A percentile compares a stretch with the other conserved stretches of the same genome.
phyloP scores from a whole-genome alignment of 352 stramenopile species.

The Phytopythium delawarense region DNA sequence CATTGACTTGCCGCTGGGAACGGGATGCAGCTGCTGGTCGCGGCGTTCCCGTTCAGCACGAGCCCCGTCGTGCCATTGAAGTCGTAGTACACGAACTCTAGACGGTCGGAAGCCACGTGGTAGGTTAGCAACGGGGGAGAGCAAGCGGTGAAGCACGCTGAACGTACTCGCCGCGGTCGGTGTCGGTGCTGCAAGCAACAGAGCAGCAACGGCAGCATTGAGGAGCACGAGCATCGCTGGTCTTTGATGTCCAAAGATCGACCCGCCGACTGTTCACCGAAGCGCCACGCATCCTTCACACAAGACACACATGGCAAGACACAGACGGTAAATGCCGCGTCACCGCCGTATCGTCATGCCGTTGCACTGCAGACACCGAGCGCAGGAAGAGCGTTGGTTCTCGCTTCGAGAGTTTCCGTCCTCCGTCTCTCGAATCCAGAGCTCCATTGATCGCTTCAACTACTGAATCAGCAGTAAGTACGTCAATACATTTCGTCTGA shows the following conservation, averaged over 20 bases:
- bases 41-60: slow-evolving; percentile 70
- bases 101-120: not conserved
- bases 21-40: slow-evolving; percentile 69
- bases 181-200: not conserved
- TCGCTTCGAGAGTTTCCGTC: not conserved
- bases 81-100: slow-evolving; percentile 86
- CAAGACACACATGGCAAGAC: not conserved
- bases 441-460: not conserved
- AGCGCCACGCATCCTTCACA: not conserved
- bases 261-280: slow-evolving; percentile 1
- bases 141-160: not conserved
- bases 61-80: slow-evolving; percentile 84
- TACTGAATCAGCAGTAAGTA: not conserved
- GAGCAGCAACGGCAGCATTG: not conserved
- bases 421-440: not conserved
- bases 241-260: not conserved
- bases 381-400: not conserved
- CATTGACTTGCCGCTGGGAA: slow-evolving; percentile 11
- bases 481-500: not conserved
- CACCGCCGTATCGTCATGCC: not conserved
- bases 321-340: not conserved
- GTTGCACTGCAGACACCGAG: not conserved
- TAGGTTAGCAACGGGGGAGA: not conserved
- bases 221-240: not conserved
- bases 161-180: not conserved